phyloP scores from a whole-genome alignment of 179 eudicot species.

The Beta corolliflora region DNA sequence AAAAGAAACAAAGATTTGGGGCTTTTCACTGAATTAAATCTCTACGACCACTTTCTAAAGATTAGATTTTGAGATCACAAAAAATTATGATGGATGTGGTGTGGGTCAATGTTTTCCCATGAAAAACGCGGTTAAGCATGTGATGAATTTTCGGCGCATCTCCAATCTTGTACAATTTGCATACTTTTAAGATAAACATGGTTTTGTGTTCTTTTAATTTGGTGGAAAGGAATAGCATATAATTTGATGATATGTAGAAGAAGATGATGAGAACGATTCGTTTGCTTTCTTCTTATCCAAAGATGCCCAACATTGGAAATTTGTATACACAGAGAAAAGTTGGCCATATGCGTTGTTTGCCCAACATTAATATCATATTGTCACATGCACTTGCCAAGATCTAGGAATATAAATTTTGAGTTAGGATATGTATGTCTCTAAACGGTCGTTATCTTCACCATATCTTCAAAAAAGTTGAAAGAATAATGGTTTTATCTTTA shows the following conservation, averaged over 20 bases:
- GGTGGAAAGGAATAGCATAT: not conserved
- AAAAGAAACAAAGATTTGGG: no score
- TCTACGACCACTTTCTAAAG: not conserved
- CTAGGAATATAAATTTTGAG: not conserved
- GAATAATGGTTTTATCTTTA: no score
- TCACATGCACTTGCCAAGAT: slow-evolving; percentile 28
- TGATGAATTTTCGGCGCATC: slow-evolving; percentile 13
- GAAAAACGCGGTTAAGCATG: slow-evolving; percentile 13
- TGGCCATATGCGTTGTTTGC: slow-evolving; percentile 10
- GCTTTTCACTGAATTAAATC: no score
- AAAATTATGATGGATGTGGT: not conserved
- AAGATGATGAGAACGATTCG: not conserved
- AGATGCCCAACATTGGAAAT: slow-evolving; percentile 17
- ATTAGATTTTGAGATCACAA: not conserved
- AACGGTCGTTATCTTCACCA: not conserved
- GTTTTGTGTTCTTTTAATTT: not conserved
- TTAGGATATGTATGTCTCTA: not conserved
- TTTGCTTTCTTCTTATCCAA: slow-evolving; percentile 15
- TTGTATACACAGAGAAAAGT: not conserved
- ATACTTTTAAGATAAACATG: not conserved
- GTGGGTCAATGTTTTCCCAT: slow-evolving; percentile 1
- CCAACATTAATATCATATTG: slow-evolving; percentile 4
- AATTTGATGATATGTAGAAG: not conserved
- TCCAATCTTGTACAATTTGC: not conserved
- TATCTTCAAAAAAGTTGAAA: no score